Evolutionary conservation across 768 basidiomycete genomes (phyloP).

Genomic region (Boletus rubescentipes): DNA sequence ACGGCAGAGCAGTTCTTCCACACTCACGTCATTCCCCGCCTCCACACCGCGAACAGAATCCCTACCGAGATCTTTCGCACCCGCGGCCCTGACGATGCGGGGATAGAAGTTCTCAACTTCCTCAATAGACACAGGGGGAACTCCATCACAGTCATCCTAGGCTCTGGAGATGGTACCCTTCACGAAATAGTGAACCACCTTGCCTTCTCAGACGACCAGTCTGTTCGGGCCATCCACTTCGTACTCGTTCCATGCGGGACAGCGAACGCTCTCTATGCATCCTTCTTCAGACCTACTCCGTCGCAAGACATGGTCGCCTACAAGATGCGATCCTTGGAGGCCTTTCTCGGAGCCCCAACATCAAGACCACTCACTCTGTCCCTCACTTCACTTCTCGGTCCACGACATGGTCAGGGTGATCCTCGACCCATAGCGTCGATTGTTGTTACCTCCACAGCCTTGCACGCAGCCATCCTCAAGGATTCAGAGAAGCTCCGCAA

Average conservation of each 20-base stretch:
- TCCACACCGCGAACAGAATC: constrained; percentile 39
- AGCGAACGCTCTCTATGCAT: constrained; percentile 88
- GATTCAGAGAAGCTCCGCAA: constrained; percentile 77
- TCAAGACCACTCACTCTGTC: constrained; percentile 53
- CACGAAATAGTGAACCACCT: constrained; percentile 82
- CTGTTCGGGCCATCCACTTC: constrained; percentile 36
- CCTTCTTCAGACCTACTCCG: constrained; percentile 59
- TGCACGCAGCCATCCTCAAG: constrained; percentile 83
- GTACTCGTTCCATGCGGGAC: constrained; percentile 77
- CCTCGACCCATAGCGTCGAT: constrained; percentile 48
- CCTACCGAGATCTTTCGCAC: constrained; percentile 47
- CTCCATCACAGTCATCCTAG: constrained; percentile 56
- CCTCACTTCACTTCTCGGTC: constrained; percentile 43
- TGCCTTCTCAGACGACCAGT: constrained; percentile 14
- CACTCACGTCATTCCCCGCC: constrained; percentile 62
- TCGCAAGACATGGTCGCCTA: constrained; percentile 34
- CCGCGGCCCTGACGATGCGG: constrained; percentile 53
- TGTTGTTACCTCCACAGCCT: constrained; percentile 82
- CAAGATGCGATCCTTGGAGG: constrained; percentile 55
- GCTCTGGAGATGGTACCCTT: constrained; percentile 90
- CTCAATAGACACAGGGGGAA: constrained; percentile 33
- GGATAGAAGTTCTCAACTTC: constrained; percentile 41
- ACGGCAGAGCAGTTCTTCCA: constrained; percentile 57
- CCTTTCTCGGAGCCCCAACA: constrained; percentile 42
- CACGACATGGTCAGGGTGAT: constrained; percentile 10